phyloP scores from a whole-genome alignment of 2,329 filamentous ascomycete species.

The Beauveria asiatica region DNA sequence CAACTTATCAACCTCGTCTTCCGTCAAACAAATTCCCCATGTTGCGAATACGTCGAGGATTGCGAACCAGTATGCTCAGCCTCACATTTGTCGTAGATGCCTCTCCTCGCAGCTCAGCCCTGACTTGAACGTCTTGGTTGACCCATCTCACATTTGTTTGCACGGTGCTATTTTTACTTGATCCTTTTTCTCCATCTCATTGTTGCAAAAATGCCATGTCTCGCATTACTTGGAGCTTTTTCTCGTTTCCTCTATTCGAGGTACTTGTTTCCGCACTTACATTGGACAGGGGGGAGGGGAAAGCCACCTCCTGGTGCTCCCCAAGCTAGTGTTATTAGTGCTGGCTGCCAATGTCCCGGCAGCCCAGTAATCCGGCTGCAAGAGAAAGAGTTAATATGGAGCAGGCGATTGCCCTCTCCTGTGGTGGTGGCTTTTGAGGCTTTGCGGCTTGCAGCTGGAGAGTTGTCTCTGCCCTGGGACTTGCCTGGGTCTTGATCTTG shows the following conservation, averaged over 20 bases:
- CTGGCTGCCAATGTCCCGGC: background rate
- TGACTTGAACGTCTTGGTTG: background rate
- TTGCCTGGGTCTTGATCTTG: background rate
- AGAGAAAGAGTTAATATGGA: background rate
- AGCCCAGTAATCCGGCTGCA: background rate
- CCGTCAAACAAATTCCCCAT: no score
- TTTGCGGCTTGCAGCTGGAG: slow-evolving; percentile 3
- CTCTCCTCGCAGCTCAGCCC: background rate
- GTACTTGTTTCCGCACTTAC: slow-evolving; percentile 9
- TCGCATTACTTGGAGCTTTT: background rate
- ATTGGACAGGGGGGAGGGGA: background rate
- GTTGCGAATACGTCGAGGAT: background rate
- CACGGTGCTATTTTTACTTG: background rate
- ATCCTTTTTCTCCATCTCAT: background rate
- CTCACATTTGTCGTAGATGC: background rate
- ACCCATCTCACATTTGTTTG: background rate
- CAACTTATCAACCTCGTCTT: background rate
- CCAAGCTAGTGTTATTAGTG: background rate
- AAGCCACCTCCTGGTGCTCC: background rate
- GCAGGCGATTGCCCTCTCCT: background rate
- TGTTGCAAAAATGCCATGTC: slow-evolving; percentile 5
- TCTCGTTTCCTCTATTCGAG: slow-evolving; percentile 7
- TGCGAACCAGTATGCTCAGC: background rate
- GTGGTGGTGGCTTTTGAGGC: slow-evolving; percentile 5
- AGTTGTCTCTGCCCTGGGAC: background rate